phyloP scores from a whole-genome alignment of 2,329 filamentous ascomycete species.

The Trichophyton benhamiae region DNA sequence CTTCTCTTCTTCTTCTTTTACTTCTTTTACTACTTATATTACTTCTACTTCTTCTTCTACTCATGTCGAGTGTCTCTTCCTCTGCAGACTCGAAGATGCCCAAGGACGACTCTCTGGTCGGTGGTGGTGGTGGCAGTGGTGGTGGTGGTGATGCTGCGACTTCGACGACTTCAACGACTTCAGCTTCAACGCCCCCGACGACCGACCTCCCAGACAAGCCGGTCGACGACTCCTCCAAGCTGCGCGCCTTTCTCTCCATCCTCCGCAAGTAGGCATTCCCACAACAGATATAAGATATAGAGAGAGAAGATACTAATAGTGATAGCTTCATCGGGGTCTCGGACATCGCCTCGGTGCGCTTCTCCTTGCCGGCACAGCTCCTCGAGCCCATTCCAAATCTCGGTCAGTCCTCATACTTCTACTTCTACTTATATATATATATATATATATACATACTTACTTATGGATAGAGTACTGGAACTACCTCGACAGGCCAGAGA shows the following conservation, averaged over 20 bases:
- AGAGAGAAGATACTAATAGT: constrained; percentile 6
- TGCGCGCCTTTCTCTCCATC: constrained; percentile 78
- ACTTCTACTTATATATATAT: constrained; percentile 7
- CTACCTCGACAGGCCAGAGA: constrained; percentile 88
- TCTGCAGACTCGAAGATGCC: background rate
- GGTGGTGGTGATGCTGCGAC: too few species aligned
- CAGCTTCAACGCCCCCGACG: too few species aligned
- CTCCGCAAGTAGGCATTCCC: constrained; percentile 59
- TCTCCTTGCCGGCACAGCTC: constrained; percentile 88
- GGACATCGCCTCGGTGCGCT: constrained; percentile 89
- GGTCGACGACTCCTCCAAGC: constrained; percentile 67
- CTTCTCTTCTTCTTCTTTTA: background rate
- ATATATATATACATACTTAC: background rate
- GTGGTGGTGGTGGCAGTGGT: too few species aligned
- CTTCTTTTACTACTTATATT: background rate
- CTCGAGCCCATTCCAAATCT: constrained; percentile 93
- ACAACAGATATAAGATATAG: background rate
- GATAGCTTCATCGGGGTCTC: constrained; percentile 84
- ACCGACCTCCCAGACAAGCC: too few species aligned
- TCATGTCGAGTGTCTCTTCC: background rate
- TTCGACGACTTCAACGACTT: too few species aligned
- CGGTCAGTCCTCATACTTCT: constrained; percentile 29
- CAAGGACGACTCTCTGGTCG: background rate
- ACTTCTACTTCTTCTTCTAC: background rate
- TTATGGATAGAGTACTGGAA: constrained; percentile 76